Conservation (phyloP, 2,329 filamentous ascomycete genomes). For the Colletotrichum cereale region DNA sequence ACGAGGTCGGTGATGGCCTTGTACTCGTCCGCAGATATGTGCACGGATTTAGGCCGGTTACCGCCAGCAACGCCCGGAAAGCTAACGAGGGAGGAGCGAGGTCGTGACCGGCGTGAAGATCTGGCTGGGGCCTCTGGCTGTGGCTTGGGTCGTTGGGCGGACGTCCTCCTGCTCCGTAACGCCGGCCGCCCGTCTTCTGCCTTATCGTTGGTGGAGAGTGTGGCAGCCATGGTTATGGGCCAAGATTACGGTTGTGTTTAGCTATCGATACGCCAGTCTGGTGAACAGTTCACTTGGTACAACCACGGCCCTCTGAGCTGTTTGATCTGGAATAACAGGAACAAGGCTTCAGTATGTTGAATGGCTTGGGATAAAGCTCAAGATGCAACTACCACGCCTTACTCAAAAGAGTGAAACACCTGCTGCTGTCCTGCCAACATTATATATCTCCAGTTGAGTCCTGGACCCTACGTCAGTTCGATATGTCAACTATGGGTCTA, state of each 20-base stretch:
- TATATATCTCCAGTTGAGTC: neutral
- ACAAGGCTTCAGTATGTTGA: neutral
- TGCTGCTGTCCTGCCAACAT: neutral
- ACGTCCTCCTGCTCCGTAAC: neutral
- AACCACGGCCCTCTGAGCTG: neutral
- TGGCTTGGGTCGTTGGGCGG: neutral
- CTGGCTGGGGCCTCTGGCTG: neutral
- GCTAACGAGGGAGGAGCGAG: slow-evolving; percentile 23
- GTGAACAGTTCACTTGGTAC: neutral
- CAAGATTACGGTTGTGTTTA: neutral
- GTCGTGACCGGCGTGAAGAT: slow-evolving; percentile 1
- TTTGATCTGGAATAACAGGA: neutral
- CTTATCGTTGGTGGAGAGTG: neutral
- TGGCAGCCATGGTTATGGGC: slow-evolving; percentile 8
- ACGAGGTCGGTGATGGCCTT: slow-evolving; percentile 37
- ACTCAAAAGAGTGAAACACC: neutral
- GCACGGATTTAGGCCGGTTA: slow-evolving; percentile 17
- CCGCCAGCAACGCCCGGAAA: slow-evolving; percentile 13
- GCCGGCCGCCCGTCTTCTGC: neutral
- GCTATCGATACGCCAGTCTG: neutral
- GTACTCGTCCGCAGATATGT: slow-evolving; percentile 34
- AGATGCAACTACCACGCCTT: neutral
- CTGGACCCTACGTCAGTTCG: neutral
- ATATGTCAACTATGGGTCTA: slow-evolving; percentile 3
- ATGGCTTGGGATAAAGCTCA: neutral